Conservation (phyloP, 2,329 filamentous ascomycete genomes). For the Epichloe sibirici region DNA sequence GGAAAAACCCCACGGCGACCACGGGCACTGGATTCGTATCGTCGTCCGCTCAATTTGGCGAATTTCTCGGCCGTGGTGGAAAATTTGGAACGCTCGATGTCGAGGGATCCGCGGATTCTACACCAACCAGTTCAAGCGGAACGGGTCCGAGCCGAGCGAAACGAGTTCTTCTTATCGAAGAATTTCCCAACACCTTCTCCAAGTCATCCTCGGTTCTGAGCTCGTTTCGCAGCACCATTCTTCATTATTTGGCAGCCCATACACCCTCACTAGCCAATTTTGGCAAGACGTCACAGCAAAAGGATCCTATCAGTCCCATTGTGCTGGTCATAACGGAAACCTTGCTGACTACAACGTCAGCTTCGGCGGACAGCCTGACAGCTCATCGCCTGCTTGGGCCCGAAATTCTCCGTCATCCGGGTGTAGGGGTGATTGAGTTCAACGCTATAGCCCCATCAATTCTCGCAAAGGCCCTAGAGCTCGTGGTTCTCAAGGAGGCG, state of each 20-base stretch:
- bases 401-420: slow-evolving; percentile 71
- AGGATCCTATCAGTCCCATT: slow-evolving; percentile 52
- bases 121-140: slow-evolving; percentile 11
- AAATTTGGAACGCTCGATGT: slow-evolving; percentile 62
- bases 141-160: slow-evolving; percentile 13
- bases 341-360: slow-evolving; percentile 70
- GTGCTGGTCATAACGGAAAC: slow-evolving; percentile 90
- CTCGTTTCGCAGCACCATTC: slow-evolving; percentile 62
- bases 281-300: slow-evolving; percentile 24
- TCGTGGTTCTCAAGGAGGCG: slow-evolving; percentile 76
- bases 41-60: slow-evolving; percentile 72
- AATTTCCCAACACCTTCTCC: slow-evolving; percentile 67
- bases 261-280: slow-evolving; percentile 42
- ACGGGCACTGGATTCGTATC: slow-evolving; percentile 52
- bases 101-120: slow-evolving; percentile 18
- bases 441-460: slow-evolving; percentile 83
- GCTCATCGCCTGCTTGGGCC: slow-evolving; percentile 81
- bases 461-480: slow-evolving; percentile 70
- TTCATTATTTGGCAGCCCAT: slow-evolving; percentile 61
- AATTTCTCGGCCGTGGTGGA: slow-evolving; percentile 74
- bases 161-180: slow-evolving; percentile 63
- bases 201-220: slow-evolving; percentile 50
- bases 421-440: slow-evolving; percentile 74
- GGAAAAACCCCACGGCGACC: slow-evolving; percentile 68
- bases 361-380: slow-evolving; percentile 82